These are phyloP conservation scores for Fraxinus greggii DNA, from an alignment of 305 asterid genomes.

Conservation along the genomic window DNA sequence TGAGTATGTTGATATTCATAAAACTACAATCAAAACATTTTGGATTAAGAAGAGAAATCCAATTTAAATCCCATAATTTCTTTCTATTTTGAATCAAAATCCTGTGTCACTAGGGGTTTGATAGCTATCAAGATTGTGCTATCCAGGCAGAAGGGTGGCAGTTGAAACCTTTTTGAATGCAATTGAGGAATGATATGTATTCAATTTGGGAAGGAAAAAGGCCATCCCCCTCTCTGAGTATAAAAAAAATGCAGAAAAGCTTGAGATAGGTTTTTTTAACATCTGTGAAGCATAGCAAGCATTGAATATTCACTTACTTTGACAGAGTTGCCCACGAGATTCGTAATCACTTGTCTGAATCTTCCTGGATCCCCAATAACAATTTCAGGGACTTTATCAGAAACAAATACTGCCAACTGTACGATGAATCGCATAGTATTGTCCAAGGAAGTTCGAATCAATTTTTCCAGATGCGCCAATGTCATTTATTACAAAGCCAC, in stretches of 20 bases:
- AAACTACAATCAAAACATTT: not conserved
- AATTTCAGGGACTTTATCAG: conserved; percentile 84
- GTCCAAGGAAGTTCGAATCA: not conserved
- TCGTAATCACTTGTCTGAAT: conserved; percentile 88
- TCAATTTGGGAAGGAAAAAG: not conserved
- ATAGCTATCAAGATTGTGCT: not conserved
- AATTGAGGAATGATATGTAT: not conserved
- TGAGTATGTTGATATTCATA: not conserved
- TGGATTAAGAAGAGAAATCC: not conserved
- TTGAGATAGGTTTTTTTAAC: not conserved
- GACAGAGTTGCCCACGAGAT: conserved; percentile 93
- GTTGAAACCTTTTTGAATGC: not conserved
- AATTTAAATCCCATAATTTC: not conserved
- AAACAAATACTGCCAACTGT: conserved; percentile 87
- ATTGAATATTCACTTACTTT: conserved; percentile 58
- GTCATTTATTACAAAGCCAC: conserved; percentile 6
- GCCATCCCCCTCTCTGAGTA: not conserved
- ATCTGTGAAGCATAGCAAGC: not conserved
- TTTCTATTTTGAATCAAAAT: not conserved
- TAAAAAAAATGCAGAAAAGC: not conserved
- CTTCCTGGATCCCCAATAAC: conserved; percentile 94
- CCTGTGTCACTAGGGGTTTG: not conserved
- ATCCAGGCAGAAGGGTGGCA: not conserved
- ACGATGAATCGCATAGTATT: conserved; percentile 31
- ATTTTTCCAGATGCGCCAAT: not conserved